A percentile compares a stretch with the other conserved stretches of the same genome.
phyloP scores from a whole-genome alignment of 179 eudicot genomes.

The Sideroxylon spinosum region DNA sequence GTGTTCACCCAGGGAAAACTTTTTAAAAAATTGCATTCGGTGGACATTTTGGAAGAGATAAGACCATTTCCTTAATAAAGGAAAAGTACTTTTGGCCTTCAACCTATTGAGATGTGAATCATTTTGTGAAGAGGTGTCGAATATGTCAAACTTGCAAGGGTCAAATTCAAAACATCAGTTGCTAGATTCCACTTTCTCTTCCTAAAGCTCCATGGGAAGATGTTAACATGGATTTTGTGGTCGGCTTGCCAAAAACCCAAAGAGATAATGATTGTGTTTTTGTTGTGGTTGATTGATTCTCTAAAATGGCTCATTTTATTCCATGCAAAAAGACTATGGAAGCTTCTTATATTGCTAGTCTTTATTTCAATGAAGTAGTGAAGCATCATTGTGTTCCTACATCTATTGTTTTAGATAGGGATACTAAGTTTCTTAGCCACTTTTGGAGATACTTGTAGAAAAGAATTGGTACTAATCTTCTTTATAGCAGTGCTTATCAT shows the following conservation, averaged over 20 bases:
- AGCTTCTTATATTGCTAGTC: background rate
- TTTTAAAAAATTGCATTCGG: background rate
- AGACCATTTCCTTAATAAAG: background rate
- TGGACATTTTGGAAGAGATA: background rate
- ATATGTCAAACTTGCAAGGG: background rate
- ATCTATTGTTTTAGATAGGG: background rate
- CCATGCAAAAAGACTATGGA: background rate
- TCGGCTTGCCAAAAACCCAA: background rate
- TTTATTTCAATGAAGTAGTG: background rate
- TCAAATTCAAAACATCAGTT: background rate
- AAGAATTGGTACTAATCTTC: constrained; percentile 1
- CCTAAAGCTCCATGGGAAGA: background rate
- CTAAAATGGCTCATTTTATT: background rate
- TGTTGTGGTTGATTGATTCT: background rate
- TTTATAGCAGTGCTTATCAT: background rate
- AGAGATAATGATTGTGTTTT: background rate
- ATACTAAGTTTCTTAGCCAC: background rate
- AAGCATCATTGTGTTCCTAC: background rate
- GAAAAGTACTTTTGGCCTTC: background rate
- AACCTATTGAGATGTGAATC: background rate
- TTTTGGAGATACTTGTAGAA: background rate
- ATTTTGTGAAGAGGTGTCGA: background rate
- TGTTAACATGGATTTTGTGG: background rate
- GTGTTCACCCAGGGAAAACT: background rate
- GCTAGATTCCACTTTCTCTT: too few species aligned